These are phyloP conservation scores for Durotheca rogersii DNA, from an alignment of 495 filamentous ascomycete genomes.

Conservation along the genomic window DNA sequence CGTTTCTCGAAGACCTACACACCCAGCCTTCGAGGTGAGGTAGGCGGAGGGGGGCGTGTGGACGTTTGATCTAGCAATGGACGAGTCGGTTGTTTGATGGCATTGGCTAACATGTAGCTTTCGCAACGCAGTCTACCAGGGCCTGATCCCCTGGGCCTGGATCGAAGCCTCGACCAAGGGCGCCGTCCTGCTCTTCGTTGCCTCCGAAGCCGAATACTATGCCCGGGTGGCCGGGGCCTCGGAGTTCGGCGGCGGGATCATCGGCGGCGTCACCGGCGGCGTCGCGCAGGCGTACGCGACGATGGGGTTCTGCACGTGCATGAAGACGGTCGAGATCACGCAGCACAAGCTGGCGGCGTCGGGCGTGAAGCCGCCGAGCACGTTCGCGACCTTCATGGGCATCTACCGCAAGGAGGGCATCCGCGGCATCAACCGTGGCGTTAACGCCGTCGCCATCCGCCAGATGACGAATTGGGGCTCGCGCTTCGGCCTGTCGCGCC, in stretches of 20 bases:
- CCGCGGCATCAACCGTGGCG: constrained; percentile 93
- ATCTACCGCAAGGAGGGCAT: constrained; percentile 96
- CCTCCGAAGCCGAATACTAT: constrained; percentile 95
- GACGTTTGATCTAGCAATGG: too few species aligned
- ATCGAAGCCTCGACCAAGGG: constrained; percentile 99
- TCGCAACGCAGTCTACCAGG: constrained; percentile 81
- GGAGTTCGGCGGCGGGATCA: constrained; percentile 85
- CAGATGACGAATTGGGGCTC: constrained; percentile 99
- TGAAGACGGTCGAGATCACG: constrained; percentile 99
- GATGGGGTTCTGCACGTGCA: constrained; percentile 99
- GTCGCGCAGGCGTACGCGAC: constrained; percentile 98
- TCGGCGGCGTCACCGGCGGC: constrained; percentile 89
- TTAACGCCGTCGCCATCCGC: constrained; percentile 96
- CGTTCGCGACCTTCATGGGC: constrained; percentile 91
- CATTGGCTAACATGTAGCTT: constrained; percentile 9
- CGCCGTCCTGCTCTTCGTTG: constrained; percentile 97
- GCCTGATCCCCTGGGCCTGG: constrained; percentile 99
- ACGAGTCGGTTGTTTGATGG: too few species aligned
- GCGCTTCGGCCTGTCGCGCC: constrained; percentile 86
- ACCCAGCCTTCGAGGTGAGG: too few species aligned
- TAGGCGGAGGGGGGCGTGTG: too few species aligned
- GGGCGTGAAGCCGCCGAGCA: constrained; percentile 81
- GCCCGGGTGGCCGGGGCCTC: constrained; percentile 76
- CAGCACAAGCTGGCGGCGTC: constrained; percentile 88
- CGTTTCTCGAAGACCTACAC: too few species aligned